These are phyloP conservation scores for Chrysopogon serrulatus DNA, from an alignment of 176 grass and related monocot genomes.

Conservation along the genomic window DNA sequence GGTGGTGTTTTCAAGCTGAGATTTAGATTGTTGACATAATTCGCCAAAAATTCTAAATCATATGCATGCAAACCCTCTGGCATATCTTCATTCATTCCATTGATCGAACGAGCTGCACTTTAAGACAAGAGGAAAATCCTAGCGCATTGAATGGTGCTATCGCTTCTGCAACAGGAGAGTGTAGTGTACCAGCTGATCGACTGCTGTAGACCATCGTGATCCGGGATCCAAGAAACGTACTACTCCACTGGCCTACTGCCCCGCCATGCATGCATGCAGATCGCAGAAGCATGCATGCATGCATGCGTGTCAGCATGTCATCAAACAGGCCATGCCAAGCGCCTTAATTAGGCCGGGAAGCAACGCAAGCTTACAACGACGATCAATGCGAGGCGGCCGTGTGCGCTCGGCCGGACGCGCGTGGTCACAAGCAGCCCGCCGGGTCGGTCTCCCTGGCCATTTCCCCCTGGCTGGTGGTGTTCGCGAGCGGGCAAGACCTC, in stretches of 20 bases:
- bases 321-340: constrained; percentile 34
- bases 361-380: constrained; percentile 16
- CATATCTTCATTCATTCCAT: too few relatives aligned
- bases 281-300: neutral
- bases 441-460: constrained; percentile 24
- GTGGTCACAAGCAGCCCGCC: constrained; percentile 1
- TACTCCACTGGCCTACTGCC: neutral
- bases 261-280: neutral
- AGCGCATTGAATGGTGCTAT: neutral
- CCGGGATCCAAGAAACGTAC: constrained; percentile 1
- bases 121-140: neutral
- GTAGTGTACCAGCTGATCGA: neutral
- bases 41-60: neutral
- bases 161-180: neutral
- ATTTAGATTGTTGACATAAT: neutral
- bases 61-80: neutral
- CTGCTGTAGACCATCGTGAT: neutral
- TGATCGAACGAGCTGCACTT: neutral
- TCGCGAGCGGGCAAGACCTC: neutral
- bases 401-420: constrained; percentile 14
- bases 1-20: neutral
- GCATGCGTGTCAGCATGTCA: neutral
- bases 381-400: constrained; percentile 13
- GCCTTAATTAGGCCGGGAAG: neutral
- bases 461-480: neutral